Base-by-base conservation (phyloP, 2,329 filamentous ascomycete genomes). In the Penicillium sp. region DNA sequence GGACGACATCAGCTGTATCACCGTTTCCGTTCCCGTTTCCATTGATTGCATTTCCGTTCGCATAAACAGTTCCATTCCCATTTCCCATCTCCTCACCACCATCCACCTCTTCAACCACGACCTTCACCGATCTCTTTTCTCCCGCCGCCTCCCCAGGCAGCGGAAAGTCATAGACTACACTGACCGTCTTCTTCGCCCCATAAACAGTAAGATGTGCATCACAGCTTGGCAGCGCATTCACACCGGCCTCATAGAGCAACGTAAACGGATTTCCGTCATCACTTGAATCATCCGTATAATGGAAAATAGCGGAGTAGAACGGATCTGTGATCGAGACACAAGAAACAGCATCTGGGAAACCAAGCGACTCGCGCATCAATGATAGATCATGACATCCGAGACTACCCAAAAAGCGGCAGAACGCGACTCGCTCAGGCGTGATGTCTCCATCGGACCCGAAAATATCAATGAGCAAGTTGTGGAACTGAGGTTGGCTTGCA, bases 181-280 rank as follows among this genome's bases (percentile, higher is more conserved):
- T 74, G 0, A 86, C 78, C 0, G 76, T 78, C 68, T 85, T 86
- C 6, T 75, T 70, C 15, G 72, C 64, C 0, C 77, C 77, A 56
- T 83, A 85, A 0, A 86, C 71, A 5, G 69, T 67, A 3, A 73
- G 31, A 57, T 70, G 67, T 1, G 70, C 68, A 49, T 73, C 70
- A 7, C 69, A 70, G 1, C 70, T 55, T 0, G 82, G 80, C 0
- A 86, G 75, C 0, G 65, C 61, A 56, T 81, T 76, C 21, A 84
- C 71, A 0, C 83, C 83, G 0, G 76, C 78, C 56, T 86, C 83
- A 57, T 85, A 86, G 0, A 76, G 74, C 2, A 84, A 74, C 0
- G 79, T 71, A 52, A 84, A 86, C 0, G 66, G 61, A 18, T 66
- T 21, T 31, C 53, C 61, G 2, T 63, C 53, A 6, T 48, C 33